These are phyloP conservation scores for Fragaria vesca DNA, from an alignment of 306 rosid species.

Conservation along the genomic window DNA sequence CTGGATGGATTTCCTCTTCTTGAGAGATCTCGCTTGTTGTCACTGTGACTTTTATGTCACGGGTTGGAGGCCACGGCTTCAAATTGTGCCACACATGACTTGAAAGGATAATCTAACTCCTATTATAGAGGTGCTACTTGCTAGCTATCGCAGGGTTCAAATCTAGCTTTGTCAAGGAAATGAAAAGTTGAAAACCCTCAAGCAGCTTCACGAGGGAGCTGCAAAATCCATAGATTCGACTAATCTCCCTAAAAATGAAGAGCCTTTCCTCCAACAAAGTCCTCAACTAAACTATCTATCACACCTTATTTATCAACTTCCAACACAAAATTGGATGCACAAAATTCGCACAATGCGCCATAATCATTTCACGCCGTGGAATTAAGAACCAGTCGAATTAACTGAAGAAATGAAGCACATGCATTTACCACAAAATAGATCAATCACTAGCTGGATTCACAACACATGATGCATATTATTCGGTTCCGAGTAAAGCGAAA, in stretches of 20 bases:
- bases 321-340: neutral
- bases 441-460: neutral
- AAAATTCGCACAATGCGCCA: neutral
- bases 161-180: neutral
- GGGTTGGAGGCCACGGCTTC: too few species aligned
- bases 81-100: too few species aligned
- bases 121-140: neutral
- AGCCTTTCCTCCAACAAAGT: neutral
- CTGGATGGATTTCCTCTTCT: conserved; percentile 47
- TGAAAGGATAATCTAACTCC: neutral
- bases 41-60: conserved; percentile 65
- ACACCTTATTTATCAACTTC: neutral
- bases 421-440: neutral
- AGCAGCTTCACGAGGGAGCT: neutral
- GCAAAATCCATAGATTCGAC: neutral
- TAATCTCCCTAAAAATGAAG: neutral
- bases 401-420: neutral
- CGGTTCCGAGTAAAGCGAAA: neutral
- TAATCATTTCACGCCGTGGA: neutral
- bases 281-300: neutral
- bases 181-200: neutral
- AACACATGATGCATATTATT: neutral
- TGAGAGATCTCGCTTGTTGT: conserved; percentile 70
- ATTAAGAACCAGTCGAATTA: neutral
- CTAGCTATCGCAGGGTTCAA: neutral